Conservation (phyloP, 2,329 filamentous ascomycete genomes). For the Rhynchosporium secalis region DNA sequence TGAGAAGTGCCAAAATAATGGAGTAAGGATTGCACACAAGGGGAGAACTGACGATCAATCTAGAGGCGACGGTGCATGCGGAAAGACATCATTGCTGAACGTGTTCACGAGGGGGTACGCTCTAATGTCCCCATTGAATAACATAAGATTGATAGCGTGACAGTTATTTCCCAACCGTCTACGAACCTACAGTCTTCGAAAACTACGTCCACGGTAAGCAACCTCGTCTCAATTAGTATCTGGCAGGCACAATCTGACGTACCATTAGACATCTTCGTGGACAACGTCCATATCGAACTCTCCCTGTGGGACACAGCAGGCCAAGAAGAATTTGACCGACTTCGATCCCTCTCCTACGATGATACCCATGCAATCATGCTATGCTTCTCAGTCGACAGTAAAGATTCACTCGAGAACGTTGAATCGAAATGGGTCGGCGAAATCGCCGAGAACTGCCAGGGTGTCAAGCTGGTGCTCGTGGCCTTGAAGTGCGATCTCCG, state of each 20-base stretch:
- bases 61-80: slow-evolving; percentile 93
- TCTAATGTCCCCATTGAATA: background rate
- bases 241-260: background rate
- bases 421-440: slow-evolving; percentile 98
- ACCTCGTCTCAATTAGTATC: background rate
- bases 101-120: slow-evolving; percentile 92
- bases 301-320: slow-evolving; percentile 98
- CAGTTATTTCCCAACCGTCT: slow-evolving; percentile 96
- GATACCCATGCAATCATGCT: slow-evolving; percentile 99
- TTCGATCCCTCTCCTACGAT: slow-evolving; percentile 92
- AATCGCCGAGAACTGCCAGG: slow-evolving; percentile 96
- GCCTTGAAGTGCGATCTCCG: slow-evolving; percentile 96
- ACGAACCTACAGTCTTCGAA: slow-evolving; percentile 97
- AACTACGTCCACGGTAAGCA: slow-evolving; percentile 93
- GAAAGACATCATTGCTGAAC: slow-evolving; percentile 95
- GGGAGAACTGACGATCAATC: slow-evolving; percentile 28
- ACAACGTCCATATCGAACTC: slow-evolving; percentile 93
- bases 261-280: slow-evolving; percentile 89
- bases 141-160: slow-evolving; percentile 24
- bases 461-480: slow-evolving; percentile 90
- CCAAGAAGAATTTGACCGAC: slow-evolving; percentile 96
- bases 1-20: slow-evolving; percentile 10
- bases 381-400: slow-evolving; percentile 96
- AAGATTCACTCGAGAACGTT: slow-evolving; percentile 95
- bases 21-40: slow-evolving; percentile 1